Evolutionary conservation across 78 protist genomes (phyloP), one percentile per base, ranked within the genome.

Genomic region (Monocercomonoides exilis): DNA sequence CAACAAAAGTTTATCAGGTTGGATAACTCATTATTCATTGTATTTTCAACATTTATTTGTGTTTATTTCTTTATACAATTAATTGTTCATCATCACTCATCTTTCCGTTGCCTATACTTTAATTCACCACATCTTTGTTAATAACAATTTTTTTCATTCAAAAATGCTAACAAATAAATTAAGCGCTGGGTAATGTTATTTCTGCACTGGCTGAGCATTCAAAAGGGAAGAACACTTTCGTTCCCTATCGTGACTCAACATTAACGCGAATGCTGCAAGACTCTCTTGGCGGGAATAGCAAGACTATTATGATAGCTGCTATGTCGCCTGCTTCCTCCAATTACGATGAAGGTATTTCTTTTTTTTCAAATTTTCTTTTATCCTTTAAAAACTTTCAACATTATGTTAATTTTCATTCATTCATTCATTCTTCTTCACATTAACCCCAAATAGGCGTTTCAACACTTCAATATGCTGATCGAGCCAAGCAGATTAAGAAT

Each of bases 181-280:
- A n/a, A 3, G 46, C 92, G 35, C 92, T 92, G 2, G 94, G 94
- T 81, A 90, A 88, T 36, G 94, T 91, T 41, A 95, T 95, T 43
- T 81, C 92, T 0, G 94, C 93, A 0, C 91, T 95, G 6, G 97
- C 93, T 1, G 94, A 94, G 85, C 36, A 46, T 32, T 45, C 79
- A 11, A 77, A 21, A 32, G 11, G n/a, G 46, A 32, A 43, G 3
- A 93, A 94, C 45, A 91, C 45, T 1, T 87, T 86, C 54, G 91
- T 96, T 2, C 97, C 98, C 2, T 96, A 94, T 84, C 92, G 98
- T 33, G 97, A 95, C 88, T 95, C 97, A 33, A 87, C 81, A 35
- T 90, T 96, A 36, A 96, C 98, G 43, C 46, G 90, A 36, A 85
- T 90, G 6, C 87, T 91, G 36, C 81, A 91, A 81, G 36, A 86